Conservation (phyloP, 805 yeast species). For the Hanseniaspora singularis region DNA sequence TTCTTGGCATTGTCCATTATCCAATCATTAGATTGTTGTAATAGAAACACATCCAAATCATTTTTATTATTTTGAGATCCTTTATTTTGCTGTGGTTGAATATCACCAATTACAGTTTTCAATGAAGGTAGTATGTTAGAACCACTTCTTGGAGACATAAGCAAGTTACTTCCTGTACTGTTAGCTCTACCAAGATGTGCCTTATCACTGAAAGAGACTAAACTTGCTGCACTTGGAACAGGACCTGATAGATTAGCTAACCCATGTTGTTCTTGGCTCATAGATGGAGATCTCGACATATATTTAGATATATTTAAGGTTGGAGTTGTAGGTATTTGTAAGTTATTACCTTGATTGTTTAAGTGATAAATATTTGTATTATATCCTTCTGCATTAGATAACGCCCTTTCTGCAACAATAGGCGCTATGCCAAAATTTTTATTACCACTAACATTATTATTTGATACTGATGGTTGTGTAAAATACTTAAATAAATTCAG, state of each 20-base stretch:
- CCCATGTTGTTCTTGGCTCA: background rate
- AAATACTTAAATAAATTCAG: conserved; percentile 4
- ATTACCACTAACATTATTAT: no score
- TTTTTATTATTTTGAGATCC: conserved; percentile 16
- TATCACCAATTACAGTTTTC: background rate
- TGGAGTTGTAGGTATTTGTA: background rate
- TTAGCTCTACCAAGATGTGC: conserved; percentile 4
- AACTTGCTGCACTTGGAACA: background rate
- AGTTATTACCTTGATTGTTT: background rate
- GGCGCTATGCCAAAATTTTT: no score
- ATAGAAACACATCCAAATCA: conserved; percentile 49
- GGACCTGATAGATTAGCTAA: conserved; percentile 8
- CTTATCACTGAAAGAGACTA: background rate
- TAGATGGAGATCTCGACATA: conserved; percentile 5
- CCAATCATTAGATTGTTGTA: conserved; percentile 79
- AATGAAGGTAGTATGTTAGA: conserved; percentile 4
- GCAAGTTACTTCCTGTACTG: background rate
- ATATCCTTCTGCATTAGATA: background rate
- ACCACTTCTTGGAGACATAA: background rate
- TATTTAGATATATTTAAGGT: background rate
- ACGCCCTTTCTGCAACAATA: background rate
- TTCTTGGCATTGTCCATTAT: conserved; percentile 46
- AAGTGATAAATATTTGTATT: background rate
- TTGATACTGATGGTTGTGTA: conserved; percentile 2
- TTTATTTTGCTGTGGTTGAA: conserved; percentile 10